Percentiles rank a stretch among this genome's conserved stretches.
phyloP scores from a whole-genome alignment of 139 green algal species.

The Desmodesmus armatus region DNA sequence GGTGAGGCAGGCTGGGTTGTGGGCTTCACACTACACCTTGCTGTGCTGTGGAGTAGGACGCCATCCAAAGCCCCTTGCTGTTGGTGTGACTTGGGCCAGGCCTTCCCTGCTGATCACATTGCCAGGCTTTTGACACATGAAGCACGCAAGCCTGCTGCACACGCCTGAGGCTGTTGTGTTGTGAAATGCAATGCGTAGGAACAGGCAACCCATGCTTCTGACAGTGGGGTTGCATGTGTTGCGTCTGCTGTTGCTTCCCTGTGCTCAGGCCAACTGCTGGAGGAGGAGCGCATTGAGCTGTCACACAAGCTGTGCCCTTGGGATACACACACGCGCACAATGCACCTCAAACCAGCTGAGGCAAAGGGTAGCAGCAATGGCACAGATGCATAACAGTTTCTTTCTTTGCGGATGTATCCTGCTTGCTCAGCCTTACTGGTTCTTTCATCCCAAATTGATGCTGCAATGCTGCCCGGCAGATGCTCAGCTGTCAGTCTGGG shows the following conservation, averaged over 20 bases:
- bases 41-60: not conserved
- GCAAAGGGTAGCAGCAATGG: not conserved
- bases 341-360: conserved; percentile 5
- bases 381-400: not conserved
- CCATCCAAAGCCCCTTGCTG: not conserved
- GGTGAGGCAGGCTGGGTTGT: conserved; percentile 46
- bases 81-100: not conserved
- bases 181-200: not conserved
- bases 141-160: not conserved
- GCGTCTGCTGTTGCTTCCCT: not conserved
- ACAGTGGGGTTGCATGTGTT: not conserved
- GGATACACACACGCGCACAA: not conserved
- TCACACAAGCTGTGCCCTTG: conserved; percentile 31
- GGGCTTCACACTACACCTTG: not conserved
- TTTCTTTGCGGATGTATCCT: too few relatives aligned
- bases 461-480: too few relatives aligned
- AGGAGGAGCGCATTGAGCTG: conserved; percentile 1
- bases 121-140: not conserved
- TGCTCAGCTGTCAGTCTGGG: too few relatives aligned
- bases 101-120: not conserved
- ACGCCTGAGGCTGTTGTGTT: not conserved
- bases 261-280: not conserved
- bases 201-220: not conserved
- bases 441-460: too few relatives aligned
- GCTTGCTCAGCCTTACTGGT: too few relatives aligned